phyloP scores from a whole-genome alignment of 495 filamentous ascomycete genomes.

The Lasiosphaeris hirsuta region DNA sequence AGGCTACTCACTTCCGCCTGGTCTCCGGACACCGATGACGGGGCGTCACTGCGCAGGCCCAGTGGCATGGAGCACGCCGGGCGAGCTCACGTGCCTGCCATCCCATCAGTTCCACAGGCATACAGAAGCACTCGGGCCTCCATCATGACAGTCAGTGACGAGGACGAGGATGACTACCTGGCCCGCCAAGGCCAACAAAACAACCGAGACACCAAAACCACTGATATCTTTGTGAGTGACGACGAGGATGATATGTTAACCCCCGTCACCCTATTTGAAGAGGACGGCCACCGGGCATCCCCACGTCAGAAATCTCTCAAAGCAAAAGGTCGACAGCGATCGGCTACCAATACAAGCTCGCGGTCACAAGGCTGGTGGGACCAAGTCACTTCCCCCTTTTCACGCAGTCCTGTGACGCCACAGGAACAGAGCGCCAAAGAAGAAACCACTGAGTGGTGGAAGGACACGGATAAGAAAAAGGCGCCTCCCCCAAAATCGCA shows the following conservation, averaged over 20 bases:
- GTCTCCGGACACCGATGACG: constrained; percentile 49
- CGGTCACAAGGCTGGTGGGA: constrained; percentile 87
- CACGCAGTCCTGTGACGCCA: constrained; percentile 29
- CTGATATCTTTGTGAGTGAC: constrained; percentile 23
- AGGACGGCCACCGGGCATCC: constrained; percentile 39
- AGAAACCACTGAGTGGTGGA: constrained; percentile 35
- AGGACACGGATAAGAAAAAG: constrained; percentile 29
- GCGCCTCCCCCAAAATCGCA: constrained; percentile 16
- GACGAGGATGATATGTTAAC: constrained; percentile 36
- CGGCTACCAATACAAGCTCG: constrained; percentile 44
- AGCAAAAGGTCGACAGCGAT: constrained; percentile 25
- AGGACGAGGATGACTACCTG: constrained; percentile 2
- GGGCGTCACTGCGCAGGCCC: background rate
- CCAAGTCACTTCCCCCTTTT: constrained; percentile 73
- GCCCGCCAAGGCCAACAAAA: background rate
- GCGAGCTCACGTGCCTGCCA: constrained; percentile 55
- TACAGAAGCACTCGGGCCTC: constrained; percentile 1
- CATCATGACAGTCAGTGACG: constrained; percentile 1
- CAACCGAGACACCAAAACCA: constrained; percentile 15
- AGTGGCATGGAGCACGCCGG: constrained; percentile 24
- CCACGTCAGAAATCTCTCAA: constrained; percentile 31
- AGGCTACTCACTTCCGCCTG: constrained; percentile 61
- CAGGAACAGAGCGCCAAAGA: background rate
- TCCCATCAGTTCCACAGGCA: constrained; percentile 45
- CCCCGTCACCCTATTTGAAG: constrained; percentile 47